Conservation (phyloP, 441 rosid genomes). For the Flueggea neowawraea region DNA sequence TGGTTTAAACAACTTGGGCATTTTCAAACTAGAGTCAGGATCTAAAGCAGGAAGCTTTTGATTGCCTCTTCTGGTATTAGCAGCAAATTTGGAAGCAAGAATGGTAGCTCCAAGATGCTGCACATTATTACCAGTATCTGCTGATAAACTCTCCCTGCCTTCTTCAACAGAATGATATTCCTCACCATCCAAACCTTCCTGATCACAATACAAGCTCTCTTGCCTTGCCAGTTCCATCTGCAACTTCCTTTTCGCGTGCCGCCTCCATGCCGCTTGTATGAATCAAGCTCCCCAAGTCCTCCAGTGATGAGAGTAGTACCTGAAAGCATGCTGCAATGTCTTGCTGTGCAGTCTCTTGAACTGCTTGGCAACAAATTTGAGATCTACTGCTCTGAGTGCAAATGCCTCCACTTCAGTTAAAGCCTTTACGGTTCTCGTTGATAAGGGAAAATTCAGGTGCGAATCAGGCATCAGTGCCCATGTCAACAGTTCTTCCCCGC, state of each 20-base stretch:
- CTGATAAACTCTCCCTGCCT: not conserved
- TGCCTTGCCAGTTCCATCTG: slow-evolving; percentile 67
- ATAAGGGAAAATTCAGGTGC: slow-evolving; percentile 52
- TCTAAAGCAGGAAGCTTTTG: slow-evolving; percentile 26
- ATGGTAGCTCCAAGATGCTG: slow-evolving; percentile 23
- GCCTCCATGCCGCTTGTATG: slow-evolving; percentile 72
- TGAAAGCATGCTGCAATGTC: slow-evolving; percentile 81
- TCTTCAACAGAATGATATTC: slow-evolving; percentile 2
- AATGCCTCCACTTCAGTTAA: slow-evolving; percentile 73
- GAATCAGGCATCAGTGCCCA: slow-evolving; percentile 70
- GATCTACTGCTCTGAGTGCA: slow-evolving; percentile 72
- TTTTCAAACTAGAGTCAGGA: slow-evolving; percentile 53
- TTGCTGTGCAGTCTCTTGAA: slow-evolving; percentile 82
- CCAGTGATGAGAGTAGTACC: slow-evolving; percentile 96
- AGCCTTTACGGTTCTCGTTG: slow-evolving; percentile 69
- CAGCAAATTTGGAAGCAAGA: slow-evolving; percentile 28
- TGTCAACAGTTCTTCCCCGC: slow-evolving; percentile 84
- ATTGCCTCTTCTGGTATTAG: slow-evolving; percentile 23
- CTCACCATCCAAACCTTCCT: slow-evolving; percentile 8
- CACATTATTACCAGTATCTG: slow-evolving; percentile 2
- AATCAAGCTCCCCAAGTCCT: slow-evolving; percentile 82
- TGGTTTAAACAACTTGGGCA: slow-evolving; percentile 89
- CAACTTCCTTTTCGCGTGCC: slow-evolving; percentile 47
- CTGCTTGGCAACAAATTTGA: slow-evolving; percentile 76
- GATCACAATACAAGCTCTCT: slow-evolving; percentile 35